Evolutionary conservation across 2,329 filamentous ascomycete genomes (phyloP), one percentile per base, ranked within the genome.

Genomic region (Seiridium unicorne): DNA sequence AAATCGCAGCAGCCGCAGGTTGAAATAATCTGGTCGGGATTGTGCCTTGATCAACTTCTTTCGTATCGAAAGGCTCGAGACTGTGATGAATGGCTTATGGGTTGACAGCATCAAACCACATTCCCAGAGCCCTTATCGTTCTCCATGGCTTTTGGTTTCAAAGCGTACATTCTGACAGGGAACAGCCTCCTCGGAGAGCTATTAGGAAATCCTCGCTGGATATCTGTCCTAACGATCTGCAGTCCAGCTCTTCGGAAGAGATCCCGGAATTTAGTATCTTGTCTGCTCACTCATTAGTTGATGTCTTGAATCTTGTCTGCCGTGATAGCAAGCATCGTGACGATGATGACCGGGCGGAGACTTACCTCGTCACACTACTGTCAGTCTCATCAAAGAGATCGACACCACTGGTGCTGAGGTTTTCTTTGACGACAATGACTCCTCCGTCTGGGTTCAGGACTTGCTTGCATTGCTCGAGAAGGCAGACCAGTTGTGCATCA

Each of bases 361-460:
- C 48, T 48, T 64, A 85, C 84, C 84, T 83, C 2, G 91, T 96
- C 2, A 97, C 89, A 67, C 87, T 90, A 67, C 86, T 91, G 70
- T 97, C 92, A 61, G 81, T 71, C 5, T 87, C 84, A 70, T 96
- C 92, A 71, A 89, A 96, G 31, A 89, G 76, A 72, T 97, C 92
- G 38, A 77, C 72, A 0, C 75, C 76, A 36, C 73, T 83, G 64
- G 77, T 81, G 62, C 75, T 83, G 62, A 91, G 70, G 68, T 97
- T 97, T 78, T 97, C 93, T 78, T 95, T 95, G 59, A 93, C 79
- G 7, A 93, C 81, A 13, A 94, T 85, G 68, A 86, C 77, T 2
- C 84, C 84, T 32, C 73, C 74, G 8, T 64, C 68, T 5, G 70
- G 66, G 11, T 68, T 70, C 38, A 80, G 65, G 35, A 69, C 73